Percentiles rank a stretch among this genome's conserved stretches.
These are phyloP conservation scores for Ustanciosporium gigantosporum DNA, from an alignment of 1,284 basidiomycete genomes.

Conservation along the genomic window DNA sequence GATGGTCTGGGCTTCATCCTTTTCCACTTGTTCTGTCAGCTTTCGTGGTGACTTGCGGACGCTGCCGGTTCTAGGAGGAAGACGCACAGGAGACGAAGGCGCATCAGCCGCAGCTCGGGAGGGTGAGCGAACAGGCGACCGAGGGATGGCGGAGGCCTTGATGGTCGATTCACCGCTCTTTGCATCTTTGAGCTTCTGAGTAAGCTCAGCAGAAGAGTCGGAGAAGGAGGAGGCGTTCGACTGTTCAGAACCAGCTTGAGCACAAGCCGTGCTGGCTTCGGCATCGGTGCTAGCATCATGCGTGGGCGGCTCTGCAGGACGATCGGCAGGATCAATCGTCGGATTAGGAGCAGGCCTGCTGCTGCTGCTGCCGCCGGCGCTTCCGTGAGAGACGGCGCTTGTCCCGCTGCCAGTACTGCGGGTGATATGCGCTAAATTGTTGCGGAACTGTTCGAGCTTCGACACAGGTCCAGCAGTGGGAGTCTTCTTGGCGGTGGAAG, in stretches of 20 bases:
- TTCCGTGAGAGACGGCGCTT: constrained; percentile 5
- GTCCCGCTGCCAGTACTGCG: constrained; percentile 24
- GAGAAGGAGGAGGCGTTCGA: constrained; percentile 5
- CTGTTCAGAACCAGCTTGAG: background rate
- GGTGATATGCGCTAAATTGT: constrained; percentile 32
- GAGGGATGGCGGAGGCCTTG: constrained; percentile 37
- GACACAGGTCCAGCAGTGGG: constrained; percentile 22
- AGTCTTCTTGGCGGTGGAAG: constrained; percentile 9
- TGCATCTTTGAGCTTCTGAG: constrained; percentile 14
- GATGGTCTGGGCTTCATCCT: constrained; percentile 5
- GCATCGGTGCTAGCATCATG: background rate
- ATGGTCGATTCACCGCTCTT: constrained; percentile 34
- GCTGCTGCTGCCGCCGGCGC: background rate
- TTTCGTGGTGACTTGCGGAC: constrained; percentile 37
- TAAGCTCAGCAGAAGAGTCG: constrained; percentile 28
- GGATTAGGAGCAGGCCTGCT: background rate
- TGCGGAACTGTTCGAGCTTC: constrained; percentile 39
- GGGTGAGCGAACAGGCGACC: constrained; percentile 30
- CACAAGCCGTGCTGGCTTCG: background rate
- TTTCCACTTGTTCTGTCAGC: constrained; percentile 17
- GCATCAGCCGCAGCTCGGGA: constrained; percentile 11
- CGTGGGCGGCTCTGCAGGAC: background rate
- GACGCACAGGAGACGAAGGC: constrained; percentile 17
- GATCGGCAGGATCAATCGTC: background rate
- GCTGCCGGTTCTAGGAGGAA: constrained; percentile 24